Conservation (phyloP, 192 early-diverging fungal species). For the Martensiomyces pterosporus region DNA sequence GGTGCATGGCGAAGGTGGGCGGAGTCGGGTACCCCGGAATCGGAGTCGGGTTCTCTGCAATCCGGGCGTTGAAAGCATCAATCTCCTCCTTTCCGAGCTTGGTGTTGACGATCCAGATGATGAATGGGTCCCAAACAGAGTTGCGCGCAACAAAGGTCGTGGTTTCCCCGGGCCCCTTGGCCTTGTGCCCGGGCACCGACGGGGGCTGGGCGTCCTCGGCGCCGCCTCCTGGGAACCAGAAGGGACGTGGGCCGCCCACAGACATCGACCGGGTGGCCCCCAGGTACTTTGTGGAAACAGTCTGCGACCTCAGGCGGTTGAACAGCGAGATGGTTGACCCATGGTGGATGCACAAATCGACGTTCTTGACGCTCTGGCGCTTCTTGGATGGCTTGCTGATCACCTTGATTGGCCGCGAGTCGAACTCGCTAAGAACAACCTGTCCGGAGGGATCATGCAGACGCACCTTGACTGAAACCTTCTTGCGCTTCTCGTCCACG, state of each 20-base stretch:
- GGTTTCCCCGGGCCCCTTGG: slow-evolving; percentile 9
- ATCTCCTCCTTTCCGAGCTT: slow-evolving; percentile 51
- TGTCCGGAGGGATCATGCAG: slow-evolving; percentile 61
- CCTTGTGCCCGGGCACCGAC: background rate
- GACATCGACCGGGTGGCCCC: slow-evolving; percentile 52
- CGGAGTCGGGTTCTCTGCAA: slow-evolving; percentile 33
- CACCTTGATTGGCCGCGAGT: slow-evolving; percentile 78
- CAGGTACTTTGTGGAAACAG: slow-evolving; percentile 83
- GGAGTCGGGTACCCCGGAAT: slow-evolving; percentile 67
- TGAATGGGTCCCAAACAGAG: slow-evolving; percentile 82
- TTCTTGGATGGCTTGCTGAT: slow-evolving; percentile 93
- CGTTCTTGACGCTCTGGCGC: slow-evolving; percentile 78
- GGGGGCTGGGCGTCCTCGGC: slow-evolving; percentile 3
- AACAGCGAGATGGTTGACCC: slow-evolving; percentile 84
- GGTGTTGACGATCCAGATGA: slow-evolving; percentile 78
- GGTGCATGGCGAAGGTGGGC: slow-evolving; percentile 69
- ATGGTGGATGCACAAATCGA: slow-evolving; percentile 80
- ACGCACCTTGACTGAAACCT: slow-evolving; percentile 68
- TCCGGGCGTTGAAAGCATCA: slow-evolving; percentile 52
- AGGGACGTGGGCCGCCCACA: slow-evolving; percentile 47
- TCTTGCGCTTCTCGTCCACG: slow-evolving; percentile 79
- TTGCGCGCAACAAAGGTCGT: slow-evolving; percentile 74
- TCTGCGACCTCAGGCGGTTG: slow-evolving; percentile 86
- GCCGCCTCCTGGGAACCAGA: slow-evolving; percentile 44
- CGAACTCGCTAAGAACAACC: slow-evolving; percentile 61